Conservation (phyloP, 306 rosid genomes). For the Fagus crenata region DNA sequence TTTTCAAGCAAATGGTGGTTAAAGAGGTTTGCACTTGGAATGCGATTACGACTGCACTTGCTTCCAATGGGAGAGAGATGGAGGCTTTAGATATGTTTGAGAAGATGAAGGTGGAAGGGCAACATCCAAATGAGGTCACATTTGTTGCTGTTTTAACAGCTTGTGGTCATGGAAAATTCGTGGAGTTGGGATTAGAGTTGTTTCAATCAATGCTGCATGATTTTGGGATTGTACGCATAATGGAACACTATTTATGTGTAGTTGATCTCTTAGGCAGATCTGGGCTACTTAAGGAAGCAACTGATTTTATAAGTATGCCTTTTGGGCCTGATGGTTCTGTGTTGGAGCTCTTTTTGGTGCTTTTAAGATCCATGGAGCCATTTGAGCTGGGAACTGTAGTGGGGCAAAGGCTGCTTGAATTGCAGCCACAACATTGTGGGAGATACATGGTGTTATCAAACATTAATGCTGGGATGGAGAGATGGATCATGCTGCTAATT, state of each 20-base stretch:
- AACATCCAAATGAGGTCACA: slow-evolving; percentile 52
- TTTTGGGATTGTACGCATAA: slow-evolving; percentile 44
- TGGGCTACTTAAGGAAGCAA: slow-evolving; percentile 66
- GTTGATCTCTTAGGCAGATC: slow-evolving; percentile 81
- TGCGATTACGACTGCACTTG: slow-evolving; percentile 54
- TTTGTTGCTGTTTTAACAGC: slow-evolving; percentile 34
- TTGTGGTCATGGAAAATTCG: slow-evolving; percentile 61
- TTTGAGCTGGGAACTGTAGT: slow-evolving; percentile 62
- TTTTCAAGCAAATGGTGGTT: slow-evolving; percentile 41
- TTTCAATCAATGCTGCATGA: slow-evolving; percentile 27
- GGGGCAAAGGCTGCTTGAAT: slow-evolving; percentile 45
- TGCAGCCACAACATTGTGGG: slow-evolving; percentile 52
- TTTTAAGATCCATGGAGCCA: slow-evolving; percentile 75
- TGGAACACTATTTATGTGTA: slow-evolving; percentile 74
- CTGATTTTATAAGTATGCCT: slow-evolving; percentile 60
- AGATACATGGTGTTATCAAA: slow-evolving; percentile 60
- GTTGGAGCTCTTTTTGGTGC: slow-evolving; percentile 68
- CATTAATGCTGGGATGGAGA: slow-evolving; percentile 59
- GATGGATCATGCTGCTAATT: slow-evolving; percentile 60
- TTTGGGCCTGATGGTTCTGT: slow-evolving; percentile 65
- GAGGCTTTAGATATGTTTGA: slow-evolving; percentile 52
- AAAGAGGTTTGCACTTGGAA: slow-evolving; percentile 59
- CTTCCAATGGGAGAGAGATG: slow-evolving; percentile 61
- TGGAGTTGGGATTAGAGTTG: slow-evolving; percentile 50
- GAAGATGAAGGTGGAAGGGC: slow-evolving; percentile 46